These are phyloP conservation scores for Cyberlindnera suaveolens DNA, from an alignment of 805 yeast genomes.

Conservation along the genomic window DNA sequence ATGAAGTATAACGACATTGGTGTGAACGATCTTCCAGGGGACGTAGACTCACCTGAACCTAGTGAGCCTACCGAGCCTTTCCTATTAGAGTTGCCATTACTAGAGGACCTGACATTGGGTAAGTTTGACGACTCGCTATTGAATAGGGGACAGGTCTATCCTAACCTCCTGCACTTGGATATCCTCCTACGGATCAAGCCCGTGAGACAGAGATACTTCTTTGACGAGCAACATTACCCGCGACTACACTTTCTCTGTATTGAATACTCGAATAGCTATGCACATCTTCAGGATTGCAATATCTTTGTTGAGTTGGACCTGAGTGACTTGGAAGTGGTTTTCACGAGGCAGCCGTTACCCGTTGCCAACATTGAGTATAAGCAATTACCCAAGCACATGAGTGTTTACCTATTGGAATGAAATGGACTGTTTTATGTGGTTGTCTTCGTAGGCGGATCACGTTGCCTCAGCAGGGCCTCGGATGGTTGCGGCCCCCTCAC, in stretches of 20 bases:
- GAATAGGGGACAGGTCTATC: conserved; percentile 1
- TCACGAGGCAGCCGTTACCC: conserved; percentile 9
- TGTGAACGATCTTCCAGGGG: background rate
- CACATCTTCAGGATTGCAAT: conserved; percentile 16
- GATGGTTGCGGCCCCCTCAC: too few species aligned
- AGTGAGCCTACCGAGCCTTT: background rate
- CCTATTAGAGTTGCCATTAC: conserved; percentile 1
- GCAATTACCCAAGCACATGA: conserved; percentile 4
- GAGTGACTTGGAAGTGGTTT: conserved; percentile 5
- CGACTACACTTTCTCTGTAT: conserved; percentile 5
- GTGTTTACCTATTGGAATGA: conserved; percentile 8
- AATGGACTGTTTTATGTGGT: background rate
- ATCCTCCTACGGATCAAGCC: conserved; percentile 3
- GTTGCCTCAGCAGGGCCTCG: too few species aligned
- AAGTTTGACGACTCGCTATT: conserved; percentile 9
- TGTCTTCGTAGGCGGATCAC: too few species aligned
- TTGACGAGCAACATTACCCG: conserved; percentile 11
- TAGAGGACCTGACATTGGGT: conserved; percentile 3
- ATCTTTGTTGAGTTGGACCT: conserved; percentile 10
- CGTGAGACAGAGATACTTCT: conserved; percentile 5
- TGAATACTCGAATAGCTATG: conserved; percentile 15
- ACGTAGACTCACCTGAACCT: background rate
- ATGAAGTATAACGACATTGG: conserved; percentile 9
- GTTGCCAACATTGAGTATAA: conserved; percentile 6
- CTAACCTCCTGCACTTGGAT: conserved; percentile 2